Percentiles rank a stretch among this genome's conserved stretches.
phyloP scores from a whole-genome alignment of 768 basidiomycete species.

The Gloeopeniophorella convolvens region DNA sequence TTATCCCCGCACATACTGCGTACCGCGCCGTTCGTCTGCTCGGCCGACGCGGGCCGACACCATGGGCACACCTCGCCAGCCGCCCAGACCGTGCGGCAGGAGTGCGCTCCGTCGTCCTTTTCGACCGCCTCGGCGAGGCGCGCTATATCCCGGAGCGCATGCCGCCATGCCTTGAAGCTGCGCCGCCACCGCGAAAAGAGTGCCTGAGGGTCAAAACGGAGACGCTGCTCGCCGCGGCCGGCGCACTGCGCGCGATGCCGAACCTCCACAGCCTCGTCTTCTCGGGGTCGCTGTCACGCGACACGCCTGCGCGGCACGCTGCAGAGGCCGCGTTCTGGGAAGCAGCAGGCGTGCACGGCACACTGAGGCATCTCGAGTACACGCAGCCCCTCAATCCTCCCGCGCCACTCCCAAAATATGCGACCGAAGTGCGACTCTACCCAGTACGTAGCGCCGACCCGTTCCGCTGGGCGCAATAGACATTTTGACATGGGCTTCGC shows the following conservation, averaged over 20 bases:
- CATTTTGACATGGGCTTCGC: no score
- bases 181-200: background rate
- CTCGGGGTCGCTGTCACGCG: background rate
- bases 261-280: background rate
- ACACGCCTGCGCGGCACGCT: background rate
- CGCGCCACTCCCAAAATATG: background rate
- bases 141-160: slow-evolving; percentile 1
- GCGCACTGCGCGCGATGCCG: slow-evolving; percentile 5
- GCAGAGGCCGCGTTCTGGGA: slow-evolving; percentile 1
- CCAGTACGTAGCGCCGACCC: background rate
- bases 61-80: slow-evolving; percentile 4
- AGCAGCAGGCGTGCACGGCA: background rate
- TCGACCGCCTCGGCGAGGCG: slow-evolving; percentile 1
- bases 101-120: slow-evolving; percentile 3
- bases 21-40: slow-evolving; percentile 10
- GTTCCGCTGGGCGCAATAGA: background rate
- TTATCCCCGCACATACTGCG: slow-evolving; percentile 11
- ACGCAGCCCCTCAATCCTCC: background rate
- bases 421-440: background rate
- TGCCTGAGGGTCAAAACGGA: background rate
- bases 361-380: background rate
- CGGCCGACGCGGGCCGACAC: background rate
- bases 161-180: background rate
- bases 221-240: background rate
- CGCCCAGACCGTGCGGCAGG: slow-evolving; percentile 2